These are phyloP conservation scores for Tympanopsis confertula DNA, from an alignment of 2,329 filamentous ascomycete species.

Conservation along the genomic window DNA sequence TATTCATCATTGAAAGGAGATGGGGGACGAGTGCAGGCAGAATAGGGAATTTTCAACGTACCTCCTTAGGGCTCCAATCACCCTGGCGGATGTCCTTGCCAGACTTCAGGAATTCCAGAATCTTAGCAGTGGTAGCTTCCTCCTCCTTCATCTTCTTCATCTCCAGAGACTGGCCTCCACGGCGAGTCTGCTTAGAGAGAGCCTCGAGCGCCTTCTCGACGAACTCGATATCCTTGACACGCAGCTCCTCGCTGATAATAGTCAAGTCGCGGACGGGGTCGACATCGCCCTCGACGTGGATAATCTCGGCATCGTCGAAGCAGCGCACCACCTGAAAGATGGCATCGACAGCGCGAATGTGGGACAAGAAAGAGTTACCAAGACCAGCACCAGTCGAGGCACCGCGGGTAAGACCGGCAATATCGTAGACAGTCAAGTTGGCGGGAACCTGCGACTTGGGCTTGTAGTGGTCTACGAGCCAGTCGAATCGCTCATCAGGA, in stretches of 20 bases:
- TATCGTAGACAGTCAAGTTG: constrained; percentile 96
- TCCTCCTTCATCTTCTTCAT: constrained; percentile 96
- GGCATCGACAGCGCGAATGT: constrained; percentile 95
- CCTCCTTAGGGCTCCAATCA: constrained; percentile 87
- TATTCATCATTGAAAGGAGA: constrained; percentile 75
- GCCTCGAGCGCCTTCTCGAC: constrained; percentile 87
- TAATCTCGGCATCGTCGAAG: constrained; percentile 98
- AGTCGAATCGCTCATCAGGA: constrained; percentile 90
- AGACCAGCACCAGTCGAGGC: constrained; percentile 95
- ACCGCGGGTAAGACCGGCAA: constrained; percentile 88
- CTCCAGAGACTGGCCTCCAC: constrained; percentile 90
- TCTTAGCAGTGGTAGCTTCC: constrained; percentile 83
- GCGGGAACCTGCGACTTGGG: constrained; percentile 95
- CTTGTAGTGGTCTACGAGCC: constrained; percentile 91
- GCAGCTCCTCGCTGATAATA: constrained; percentile 93
- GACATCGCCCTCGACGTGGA: constrained; percentile 97
- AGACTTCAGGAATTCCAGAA: constrained; percentile 69
- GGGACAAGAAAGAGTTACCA: constrained; percentile 94
- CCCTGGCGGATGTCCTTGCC: constrained; percentile 92
- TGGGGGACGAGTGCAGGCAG: constrained; percentile 8
- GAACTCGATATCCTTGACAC: constrained; percentile 98
- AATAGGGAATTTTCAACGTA: constrained; percentile 38
- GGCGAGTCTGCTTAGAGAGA: constrained; percentile 84
- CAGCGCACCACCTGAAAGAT: constrained; percentile 95
- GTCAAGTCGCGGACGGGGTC: constrained; percentile 86